phyloP scores from a whole-genome alignment of 345 rosid genomes.

The Alliaria petiolata region DNA sequence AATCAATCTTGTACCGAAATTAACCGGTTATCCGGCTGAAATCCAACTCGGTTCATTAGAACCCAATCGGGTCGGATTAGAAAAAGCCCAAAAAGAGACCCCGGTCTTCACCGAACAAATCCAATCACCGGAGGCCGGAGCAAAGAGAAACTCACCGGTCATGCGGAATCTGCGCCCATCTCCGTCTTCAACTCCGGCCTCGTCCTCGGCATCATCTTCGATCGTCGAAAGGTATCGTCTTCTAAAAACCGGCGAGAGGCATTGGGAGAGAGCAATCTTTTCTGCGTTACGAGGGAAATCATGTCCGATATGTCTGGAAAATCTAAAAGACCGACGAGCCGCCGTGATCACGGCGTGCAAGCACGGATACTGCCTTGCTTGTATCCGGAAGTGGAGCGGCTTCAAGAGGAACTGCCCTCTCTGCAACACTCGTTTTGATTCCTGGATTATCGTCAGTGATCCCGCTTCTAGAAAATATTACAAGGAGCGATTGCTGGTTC shows the following conservation, averaged over 20 bases:
- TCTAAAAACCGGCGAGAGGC: background rate
- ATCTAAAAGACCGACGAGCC: constrained; percentile 35
- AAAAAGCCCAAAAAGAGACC: no score
- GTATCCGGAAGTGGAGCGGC: constrained; percentile 62
- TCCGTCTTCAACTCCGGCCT: background rate
- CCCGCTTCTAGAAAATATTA: constrained; percentile 33
- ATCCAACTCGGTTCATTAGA: constrained; percentile 2
- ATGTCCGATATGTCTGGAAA: constrained; percentile 61
- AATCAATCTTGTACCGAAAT: background rate
- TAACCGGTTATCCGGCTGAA: constrained; percentile 1
- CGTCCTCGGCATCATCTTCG: background rate
- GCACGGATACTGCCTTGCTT: constrained; percentile 58
- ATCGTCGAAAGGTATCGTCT: background rate
- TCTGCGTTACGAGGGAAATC: constrained; percentile 42
- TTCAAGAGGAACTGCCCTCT: constrained; percentile 69
- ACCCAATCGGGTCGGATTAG: background rate
- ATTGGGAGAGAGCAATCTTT: constrained; percentile 19
- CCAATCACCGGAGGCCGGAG: constrained; percentile 3
- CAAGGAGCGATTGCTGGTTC: constrained; percentile 38
- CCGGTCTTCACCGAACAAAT: background rate
- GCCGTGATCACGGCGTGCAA: constrained; percentile 52
- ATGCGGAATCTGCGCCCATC: background rate
- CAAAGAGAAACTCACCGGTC: background rate
- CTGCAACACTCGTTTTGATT: constrained; percentile 58
- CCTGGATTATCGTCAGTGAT: constrained; percentile 47